Evolutionary conservation across 2,329 filamentous ascomycete species (phyloP).

Genomic region (Moelleriella libera): DNA sequence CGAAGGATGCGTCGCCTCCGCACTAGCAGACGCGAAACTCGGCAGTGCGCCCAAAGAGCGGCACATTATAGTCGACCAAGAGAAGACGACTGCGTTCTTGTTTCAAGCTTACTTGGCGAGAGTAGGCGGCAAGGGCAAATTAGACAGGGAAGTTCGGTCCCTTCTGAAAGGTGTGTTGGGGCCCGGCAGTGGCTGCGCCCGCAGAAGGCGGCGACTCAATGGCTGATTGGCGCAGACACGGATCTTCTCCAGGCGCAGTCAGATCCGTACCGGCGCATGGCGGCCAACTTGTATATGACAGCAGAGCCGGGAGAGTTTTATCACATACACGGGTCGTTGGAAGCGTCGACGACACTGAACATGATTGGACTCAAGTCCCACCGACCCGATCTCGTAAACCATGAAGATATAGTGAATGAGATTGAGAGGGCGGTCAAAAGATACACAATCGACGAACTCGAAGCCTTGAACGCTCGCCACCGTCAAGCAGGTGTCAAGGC

Average conservation of each 20-base stretch:
- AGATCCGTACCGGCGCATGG: conserved; percentile 55
- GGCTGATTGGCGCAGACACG: conserved; percentile 41
- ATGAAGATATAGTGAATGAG: conserved; percentile 39
- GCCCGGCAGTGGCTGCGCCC: not conserved
- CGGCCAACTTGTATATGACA: conserved; percentile 58
- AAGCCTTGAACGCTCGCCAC: conserved; percentile 38
- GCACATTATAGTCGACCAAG: conserved; percentile 17
- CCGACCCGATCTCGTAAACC: conserved; percentile 45
- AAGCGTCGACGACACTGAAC: conserved; percentile 52
- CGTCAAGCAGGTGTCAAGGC: conserved; percentile 47
- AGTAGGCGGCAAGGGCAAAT: conserved; percentile 22
- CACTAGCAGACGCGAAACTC: conserved; percentile 14
- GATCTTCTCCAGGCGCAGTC: conserved; percentile 59
- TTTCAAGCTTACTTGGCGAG: conserved; percentile 20
- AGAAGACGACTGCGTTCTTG: conserved; percentile 29
- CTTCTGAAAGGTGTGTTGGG: conserved; percentile 2
- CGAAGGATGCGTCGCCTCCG: conserved; percentile 19
- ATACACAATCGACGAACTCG: conserved; percentile 40
- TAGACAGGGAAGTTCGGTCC: conserved; percentile 15
- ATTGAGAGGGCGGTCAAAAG: conserved; percentile 45
- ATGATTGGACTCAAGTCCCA: conserved; percentile 56
- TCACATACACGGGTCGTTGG: conserved; percentile 62
- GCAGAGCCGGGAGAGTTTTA: conserved; percentile 54
- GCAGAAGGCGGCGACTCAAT: not conserved
- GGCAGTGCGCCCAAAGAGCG: conserved; percentile 4